These are phyloP conservation scores for Tetrahymena thermophila DNA, from an alignment of 73 alveolate genomes.

Conservation along the genomic window DNA sequence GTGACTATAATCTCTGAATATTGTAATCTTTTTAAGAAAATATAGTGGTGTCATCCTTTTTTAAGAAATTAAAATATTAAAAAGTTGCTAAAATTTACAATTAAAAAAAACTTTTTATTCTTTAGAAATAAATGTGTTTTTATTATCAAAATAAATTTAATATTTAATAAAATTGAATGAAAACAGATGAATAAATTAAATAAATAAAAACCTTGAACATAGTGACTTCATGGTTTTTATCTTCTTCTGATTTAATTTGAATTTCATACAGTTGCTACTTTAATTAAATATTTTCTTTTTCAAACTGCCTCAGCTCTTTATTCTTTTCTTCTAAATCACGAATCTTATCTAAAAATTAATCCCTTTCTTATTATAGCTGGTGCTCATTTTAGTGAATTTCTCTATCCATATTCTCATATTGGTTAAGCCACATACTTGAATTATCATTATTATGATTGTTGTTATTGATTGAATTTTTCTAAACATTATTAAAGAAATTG, in stretches of 20 bases:
- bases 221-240: neutral
- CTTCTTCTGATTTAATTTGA: neutral
- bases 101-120: too few relatives aligned
- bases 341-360: neutral
- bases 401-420: neutral
- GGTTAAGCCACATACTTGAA: neutral
- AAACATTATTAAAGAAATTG: neutral
- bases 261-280: neutral
- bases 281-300: neutral
- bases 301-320: neutral
- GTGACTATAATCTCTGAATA: neutral
- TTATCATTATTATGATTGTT: neutral
- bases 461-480: neutral
- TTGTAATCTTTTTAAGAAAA: neutral
- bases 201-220: neutral
- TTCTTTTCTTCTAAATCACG: neutral
- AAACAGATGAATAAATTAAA: neutral
- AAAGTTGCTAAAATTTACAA: too few relatives aligned
- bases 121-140: too few relatives aligned
- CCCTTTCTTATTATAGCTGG: neutral
- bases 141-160: too few relatives aligned
- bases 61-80: too few relatives aligned
- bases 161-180: too few relatives aligned
- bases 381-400: neutral
- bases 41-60: neutral